phyloP scores from a whole-genome alignment of 2,329 filamentous ascomycete species.

The Pleoardoris graminearum region DNA sequence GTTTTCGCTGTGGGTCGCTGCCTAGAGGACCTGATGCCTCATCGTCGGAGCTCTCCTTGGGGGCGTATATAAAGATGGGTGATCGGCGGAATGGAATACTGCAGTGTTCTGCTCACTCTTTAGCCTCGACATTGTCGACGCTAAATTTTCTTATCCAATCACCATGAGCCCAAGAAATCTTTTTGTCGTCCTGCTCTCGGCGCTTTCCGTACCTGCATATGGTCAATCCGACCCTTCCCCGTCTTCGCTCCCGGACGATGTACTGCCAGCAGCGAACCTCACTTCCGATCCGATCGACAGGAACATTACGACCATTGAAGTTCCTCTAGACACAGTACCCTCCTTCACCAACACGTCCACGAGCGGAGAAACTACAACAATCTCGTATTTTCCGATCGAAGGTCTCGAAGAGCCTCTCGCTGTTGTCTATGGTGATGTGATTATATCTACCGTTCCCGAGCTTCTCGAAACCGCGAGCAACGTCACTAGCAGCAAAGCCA shows the following conservation, averaged over 20 bases:
- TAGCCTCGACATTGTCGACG: not conserved
- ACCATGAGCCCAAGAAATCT: not conserved
- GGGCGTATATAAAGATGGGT: not conserved
- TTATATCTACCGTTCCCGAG: constrained; percentile 9
- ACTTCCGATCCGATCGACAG: constrained; percentile 4
- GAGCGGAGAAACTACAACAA: not conserved
- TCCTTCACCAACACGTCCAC: not conserved
- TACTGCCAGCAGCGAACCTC: constrained; percentile 3
- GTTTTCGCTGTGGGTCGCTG: not conserved
- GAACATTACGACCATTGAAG: constrained; percentile 8
- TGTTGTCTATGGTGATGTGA: constrained; percentile 16
- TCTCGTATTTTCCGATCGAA: constrained; percentile 12
- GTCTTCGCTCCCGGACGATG: not conserved
- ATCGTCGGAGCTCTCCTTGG: not conserved
- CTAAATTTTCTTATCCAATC: not conserved
- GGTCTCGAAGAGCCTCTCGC: constrained; percentile 7
- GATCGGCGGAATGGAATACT: too few species aligned
- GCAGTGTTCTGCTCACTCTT: not conserved
- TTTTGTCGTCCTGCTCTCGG: not conserved
- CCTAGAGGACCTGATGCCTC: not conserved
- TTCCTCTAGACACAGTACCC: not conserved
- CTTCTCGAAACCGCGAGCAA: constrained; percentile 1
- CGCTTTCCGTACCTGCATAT: not conserved
- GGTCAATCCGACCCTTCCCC: not conserved
- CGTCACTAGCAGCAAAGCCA: not conserved